Evolutionary conservation across 371 early-diverging fungal genomes (phyloP).

Genomic region (Sporodiniella umbellata): DNA sequence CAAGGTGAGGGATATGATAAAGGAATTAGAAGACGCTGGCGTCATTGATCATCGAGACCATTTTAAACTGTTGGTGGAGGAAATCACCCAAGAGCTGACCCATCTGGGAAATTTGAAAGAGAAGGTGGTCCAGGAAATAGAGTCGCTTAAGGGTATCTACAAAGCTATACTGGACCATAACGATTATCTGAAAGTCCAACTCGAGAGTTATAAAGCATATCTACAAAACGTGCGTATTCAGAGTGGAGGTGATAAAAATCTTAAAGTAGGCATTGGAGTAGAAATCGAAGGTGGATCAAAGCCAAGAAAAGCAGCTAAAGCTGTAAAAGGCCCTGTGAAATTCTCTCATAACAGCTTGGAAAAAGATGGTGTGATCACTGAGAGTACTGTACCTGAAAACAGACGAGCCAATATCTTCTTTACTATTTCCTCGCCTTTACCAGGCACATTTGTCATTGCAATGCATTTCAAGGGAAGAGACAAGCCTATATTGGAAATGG

Average conservation of each 20-base stretch:
- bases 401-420: conserved; percentile 87
- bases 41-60: conserved; percentile 78
- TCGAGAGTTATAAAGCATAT: conserved; percentile 93
- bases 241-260: conserved; percentile 52
- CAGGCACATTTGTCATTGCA: conserved; percentile 87
- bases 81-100: conserved; percentile 80
- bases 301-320: conserved; percentile 32
- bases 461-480: conserved; percentile 90
- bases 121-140: conserved; percentile 77
- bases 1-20: conserved; percentile 90
- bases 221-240: conserved; percentile 92
- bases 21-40: conserved; percentile 76
- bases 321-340: conserved; percentile 65
- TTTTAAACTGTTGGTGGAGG: conserved; percentile 80
- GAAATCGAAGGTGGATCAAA: conserved; percentile 40
- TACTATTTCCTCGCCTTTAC: conserved; percentile 80
- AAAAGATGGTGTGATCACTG: conserved; percentile 88
- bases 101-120: conserved; percentile 90
- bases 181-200: conserved; percentile 82
- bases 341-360: conserved; percentile 85
- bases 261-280: conserved; percentile 43
- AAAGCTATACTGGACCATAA: conserved; percentile 94
- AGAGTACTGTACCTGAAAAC: conserved; percentile 90
- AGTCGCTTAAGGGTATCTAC: conserved; percentile 78
- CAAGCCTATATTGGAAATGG: conserved; percentile 93